These are phyloP conservation scores for Rhododendron griersonianum DNA, from an alignment of 148 eudicot genomes.

Conservation along the genomic window DNA sequence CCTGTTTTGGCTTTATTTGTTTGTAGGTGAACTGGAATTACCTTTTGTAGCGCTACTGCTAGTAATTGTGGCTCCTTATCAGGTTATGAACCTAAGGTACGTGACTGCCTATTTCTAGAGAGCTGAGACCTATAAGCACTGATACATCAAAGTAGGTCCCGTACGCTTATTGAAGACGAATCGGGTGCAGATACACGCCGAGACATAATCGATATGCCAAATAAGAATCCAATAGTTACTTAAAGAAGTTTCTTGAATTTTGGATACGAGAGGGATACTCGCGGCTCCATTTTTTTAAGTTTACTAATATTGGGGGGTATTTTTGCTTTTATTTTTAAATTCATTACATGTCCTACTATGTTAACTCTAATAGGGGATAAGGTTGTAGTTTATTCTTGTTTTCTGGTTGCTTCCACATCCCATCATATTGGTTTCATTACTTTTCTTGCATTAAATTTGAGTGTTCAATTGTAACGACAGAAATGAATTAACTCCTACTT, in stretches of 20 bases:
- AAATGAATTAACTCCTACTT: neutral
- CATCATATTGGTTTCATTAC: neutral
- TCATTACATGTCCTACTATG: neutral
- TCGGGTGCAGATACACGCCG: neutral
- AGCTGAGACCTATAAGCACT: neutral
- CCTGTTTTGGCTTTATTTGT: constrained; percentile 8
- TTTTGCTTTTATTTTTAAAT: neutral
- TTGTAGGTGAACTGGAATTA: constrained; percentile 80
- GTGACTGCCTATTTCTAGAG: neutral
- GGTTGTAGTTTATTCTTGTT: neutral
- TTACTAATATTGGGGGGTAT: neutral
- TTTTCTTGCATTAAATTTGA: neutral
- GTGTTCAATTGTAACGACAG: neutral
- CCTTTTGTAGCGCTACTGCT: constrained; percentile 63
- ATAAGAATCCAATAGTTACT: neutral
- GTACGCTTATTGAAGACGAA: neutral
- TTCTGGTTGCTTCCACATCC: neutral
- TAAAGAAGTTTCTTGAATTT: neutral
- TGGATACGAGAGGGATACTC: neutral
- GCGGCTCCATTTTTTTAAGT: neutral
- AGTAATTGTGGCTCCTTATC: constrained; percentile 72
- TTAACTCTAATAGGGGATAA: neutral
- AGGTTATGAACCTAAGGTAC: constrained; percentile 72
- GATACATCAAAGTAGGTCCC: neutral
- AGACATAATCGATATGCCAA: neutral